Conservation (phyloP, 192 early-diverging fungal genomes). For the Allomyces javanicus region DNA sequence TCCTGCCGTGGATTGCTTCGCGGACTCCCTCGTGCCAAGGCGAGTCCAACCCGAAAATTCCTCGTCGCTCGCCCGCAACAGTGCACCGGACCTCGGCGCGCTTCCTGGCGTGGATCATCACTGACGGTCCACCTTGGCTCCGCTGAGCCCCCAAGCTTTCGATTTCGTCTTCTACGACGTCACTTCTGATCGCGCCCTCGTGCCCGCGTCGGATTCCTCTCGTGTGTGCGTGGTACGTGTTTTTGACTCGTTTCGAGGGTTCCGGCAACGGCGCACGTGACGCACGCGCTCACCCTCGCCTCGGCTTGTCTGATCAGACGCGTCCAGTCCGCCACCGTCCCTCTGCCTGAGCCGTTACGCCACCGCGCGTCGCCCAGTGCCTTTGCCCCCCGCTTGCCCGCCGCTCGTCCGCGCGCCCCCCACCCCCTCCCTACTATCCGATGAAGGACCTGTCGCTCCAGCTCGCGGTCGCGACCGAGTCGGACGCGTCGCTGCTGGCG, state of each 20-base stretch:
- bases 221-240: neutral
- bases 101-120: neutral
- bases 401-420: too few species aligned
- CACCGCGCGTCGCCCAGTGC: too few species aligned
- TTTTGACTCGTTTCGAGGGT: too few species aligned
- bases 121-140: neutral
- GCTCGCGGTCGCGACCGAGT: neutral
- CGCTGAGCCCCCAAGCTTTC: neutral
- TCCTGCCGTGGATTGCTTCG: neutral
- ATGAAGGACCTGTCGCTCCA: neutral
- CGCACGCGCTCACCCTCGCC: neutral
- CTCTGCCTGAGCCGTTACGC: too few species aligned
- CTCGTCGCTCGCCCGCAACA: neutral
- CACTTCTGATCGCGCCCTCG: neutral
- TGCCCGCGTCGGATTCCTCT: neutral
- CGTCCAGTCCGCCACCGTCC: too few species aligned
- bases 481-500: neutral
- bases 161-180: neutral
- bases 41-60: neutral
- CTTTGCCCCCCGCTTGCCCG: too few species aligned
- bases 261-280: too few species aligned
- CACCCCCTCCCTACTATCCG: neutral
- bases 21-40: neutral
- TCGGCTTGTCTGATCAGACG: neutral
- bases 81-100: neutral